Conservation (phyloP, 129 eudicot genomes). For the Solidago caesia region DNA sequence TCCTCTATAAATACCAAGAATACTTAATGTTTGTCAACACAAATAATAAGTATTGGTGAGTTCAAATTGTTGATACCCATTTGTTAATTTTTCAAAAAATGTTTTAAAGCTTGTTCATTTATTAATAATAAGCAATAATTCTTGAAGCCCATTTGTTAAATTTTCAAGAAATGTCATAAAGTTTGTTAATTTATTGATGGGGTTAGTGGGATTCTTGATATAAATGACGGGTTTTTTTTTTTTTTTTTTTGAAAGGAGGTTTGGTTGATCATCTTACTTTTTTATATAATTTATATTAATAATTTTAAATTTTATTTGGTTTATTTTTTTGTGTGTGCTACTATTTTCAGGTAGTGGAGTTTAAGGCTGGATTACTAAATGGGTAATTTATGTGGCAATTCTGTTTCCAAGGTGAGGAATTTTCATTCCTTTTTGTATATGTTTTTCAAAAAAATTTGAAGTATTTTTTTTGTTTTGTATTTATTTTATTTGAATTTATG, state of each 20-base stretch:
- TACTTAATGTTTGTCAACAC: conserved; percentile 27
- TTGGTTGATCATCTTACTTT: conserved; percentile 33
- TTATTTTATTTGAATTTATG: conserved; percentile 9
- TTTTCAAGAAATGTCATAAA: conserved; percentile 23
- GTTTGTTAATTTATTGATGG: conserved; percentile 30
- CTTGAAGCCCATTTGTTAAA: conserved; percentile 23
- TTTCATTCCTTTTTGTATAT: conserved; percentile 17
- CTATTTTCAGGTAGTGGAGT: conserved; percentile 44
- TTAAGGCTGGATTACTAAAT: conserved; percentile 38
- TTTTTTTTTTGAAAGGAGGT: too few relatives aligned
- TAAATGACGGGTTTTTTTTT: conserved; percentile 17
- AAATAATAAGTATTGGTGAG: conserved; percentile 42
- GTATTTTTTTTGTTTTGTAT: not conserved
- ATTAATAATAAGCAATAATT: not conserved
- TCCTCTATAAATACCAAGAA: conserved; percentile 20
- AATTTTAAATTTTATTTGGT: conserved; percentile 23
- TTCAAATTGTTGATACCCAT: conserved; percentile 26
- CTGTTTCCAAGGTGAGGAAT: conserved; percentile 55
- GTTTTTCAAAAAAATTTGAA: conserved; percentile 7
- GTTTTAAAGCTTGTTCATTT: conserved; percentile 27
- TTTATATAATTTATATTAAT: conserved; percentile 3
- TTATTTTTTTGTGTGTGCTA: conserved; percentile 35
- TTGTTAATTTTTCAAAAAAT: conserved; percentile 18
- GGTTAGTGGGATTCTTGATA: conserved; percentile 35
- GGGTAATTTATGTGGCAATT: conserved; percentile 66